These are phyloP conservation scores for Aspergillus udagawae DNA, from an alignment of 2,329 filamentous ascomycete species.

Conservation along the genomic window DNA sequence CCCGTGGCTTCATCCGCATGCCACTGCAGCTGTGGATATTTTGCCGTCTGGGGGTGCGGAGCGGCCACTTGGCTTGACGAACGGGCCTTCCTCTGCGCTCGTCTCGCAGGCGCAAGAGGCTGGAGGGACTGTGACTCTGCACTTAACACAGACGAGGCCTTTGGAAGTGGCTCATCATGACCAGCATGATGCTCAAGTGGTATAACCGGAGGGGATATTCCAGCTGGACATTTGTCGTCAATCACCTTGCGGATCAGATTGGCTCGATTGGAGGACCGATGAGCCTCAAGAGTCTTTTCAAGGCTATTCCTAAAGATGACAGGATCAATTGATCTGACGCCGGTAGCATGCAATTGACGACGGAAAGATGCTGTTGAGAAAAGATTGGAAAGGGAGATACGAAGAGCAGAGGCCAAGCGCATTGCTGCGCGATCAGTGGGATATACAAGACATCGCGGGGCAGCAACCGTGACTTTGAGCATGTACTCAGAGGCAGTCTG, in stretches of 20 bases:
- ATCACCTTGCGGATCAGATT: conserved; percentile 32
- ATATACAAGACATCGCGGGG: conserved; percentile 12
- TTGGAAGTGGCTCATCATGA: not conserved
- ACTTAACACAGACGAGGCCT: not conserved
- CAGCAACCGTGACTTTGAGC: conserved; percentile 4
- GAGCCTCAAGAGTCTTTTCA: conserved; percentile 38
- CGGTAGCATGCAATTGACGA: conserved; percentile 11
- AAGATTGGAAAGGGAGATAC: conserved; percentile 3
- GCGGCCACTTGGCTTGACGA: not conserved
- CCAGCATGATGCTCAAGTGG: conserved; percentile 8
- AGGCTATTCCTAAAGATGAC: conserved; percentile 32
- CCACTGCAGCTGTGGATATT: conserved; percentile 4
- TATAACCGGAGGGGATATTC: conserved; percentile 16
- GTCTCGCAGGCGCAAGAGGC: not conserved
- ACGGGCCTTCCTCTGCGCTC: not conserved
- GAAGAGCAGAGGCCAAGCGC: conserved; percentile 16
- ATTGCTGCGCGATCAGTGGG: conserved; percentile 20
- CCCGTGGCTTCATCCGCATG: conserved; percentile 7
- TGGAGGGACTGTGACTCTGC: not conserved
- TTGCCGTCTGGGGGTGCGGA: not conserved
- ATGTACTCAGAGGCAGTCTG: conserved; percentile 9
- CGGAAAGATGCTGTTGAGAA: not conserved
- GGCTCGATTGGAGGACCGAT: conserved; percentile 36
- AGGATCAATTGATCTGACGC: conserved; percentile 10
- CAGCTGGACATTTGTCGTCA: conserved; percentile 8